A percentile compares a stretch with the other conserved stretches of the same genome.
phyloP scores from a whole-genome alignment of 495 filamentous ascomycete species.

The Annulohypoxylon maeteangense region DNA sequence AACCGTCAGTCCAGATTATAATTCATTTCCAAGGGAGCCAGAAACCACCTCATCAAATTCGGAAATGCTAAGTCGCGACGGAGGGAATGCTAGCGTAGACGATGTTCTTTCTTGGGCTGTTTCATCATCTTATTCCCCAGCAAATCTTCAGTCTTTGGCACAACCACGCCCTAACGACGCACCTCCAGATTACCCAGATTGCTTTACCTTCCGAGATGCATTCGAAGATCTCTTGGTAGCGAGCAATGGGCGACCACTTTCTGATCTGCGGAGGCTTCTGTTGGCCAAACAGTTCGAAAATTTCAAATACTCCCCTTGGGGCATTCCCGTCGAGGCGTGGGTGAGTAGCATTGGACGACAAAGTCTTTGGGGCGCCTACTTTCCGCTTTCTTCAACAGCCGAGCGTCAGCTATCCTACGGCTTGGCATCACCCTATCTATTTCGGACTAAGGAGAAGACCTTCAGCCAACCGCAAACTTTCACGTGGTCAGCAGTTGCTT shows the following conservation, averaged over 20 bases:
- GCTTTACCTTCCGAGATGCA: constrained; percentile 54
- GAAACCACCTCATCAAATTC: constrained; percentile 1
- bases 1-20: neutral
- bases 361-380: constrained; percentile 43
- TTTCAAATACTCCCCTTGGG: constrained; percentile 11
- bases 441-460: neutral
- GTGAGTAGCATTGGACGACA: constrained; percentile 13
- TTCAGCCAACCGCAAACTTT: constrained; percentile 11
- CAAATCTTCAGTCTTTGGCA: constrained; percentile 44
- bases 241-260: constrained; percentile 40
- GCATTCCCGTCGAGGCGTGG: constrained; percentile 35
- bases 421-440: constrained; percentile 1
- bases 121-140: constrained; percentile 51
- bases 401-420: constrained; percentile 16
- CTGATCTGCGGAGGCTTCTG: constrained; percentile 8
- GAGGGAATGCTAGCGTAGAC: neutral
- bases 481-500: neutral
- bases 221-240: constrained; percentile 55
- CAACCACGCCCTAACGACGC: constrained; percentile 45
- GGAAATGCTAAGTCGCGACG: neutral
- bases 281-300: constrained; percentile 26
- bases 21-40: neutral
- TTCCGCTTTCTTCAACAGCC: constrained; percentile 22
- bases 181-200: constrained; percentile 29
- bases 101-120: constrained; percentile 40